These are phyloP conservation scores for Apiospora phragmitis DNA, from an alignment of 2,329 filamentous ascomycete genomes.

Conservation along the genomic window DNA sequence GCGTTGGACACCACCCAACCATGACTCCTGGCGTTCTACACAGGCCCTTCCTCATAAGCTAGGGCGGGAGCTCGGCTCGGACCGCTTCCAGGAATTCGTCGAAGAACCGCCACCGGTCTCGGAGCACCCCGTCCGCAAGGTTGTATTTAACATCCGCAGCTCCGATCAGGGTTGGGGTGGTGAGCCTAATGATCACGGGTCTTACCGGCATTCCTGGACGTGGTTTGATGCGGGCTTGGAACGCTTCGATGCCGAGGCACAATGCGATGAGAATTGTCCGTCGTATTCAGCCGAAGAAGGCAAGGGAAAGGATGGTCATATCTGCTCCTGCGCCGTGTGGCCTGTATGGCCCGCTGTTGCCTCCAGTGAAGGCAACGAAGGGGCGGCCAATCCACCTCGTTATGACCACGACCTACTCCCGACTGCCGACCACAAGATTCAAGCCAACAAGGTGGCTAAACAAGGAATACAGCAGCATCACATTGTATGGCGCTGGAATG, in stretches of 20 bases:
- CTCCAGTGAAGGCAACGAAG: constrained; percentile 14
- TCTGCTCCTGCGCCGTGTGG: constrained; percentile 29
- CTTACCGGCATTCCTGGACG: constrained; percentile 53
- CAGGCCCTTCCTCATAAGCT: constrained; percentile 22
- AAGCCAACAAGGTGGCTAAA: constrained; percentile 44
- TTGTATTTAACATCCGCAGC: constrained; percentile 59
- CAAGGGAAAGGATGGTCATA: constrained; percentile 4
- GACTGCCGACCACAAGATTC: constrained; percentile 43
- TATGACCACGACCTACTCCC: constrained; percentile 41
- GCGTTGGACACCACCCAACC: constrained; percentile 26
- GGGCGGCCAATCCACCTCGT: constrained; percentile 13
- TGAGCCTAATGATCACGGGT: constrained; percentile 28
- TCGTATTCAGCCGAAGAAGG: not conserved
- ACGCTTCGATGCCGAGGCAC: constrained; percentile 44
- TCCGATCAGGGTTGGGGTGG: constrained; percentile 61
- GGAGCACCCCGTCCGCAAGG: constrained; percentile 55
- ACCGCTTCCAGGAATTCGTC: constrained; percentile 37
- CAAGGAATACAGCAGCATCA: constrained; percentile 39
- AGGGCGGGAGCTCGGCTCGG: constrained; percentile 32
- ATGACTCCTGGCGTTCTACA: constrained; percentile 22
- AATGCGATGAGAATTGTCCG: constrained; percentile 24
- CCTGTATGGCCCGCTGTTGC: constrained; percentile 28
- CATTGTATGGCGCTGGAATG: constrained; percentile 55
- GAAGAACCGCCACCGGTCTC: constrained; percentile 42
- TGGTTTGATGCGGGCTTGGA: constrained; percentile 67